These are phyloP conservation scores for Penicillium sp. DNA, from an alignment of 2,329 filamentous ascomycete genomes.

Conservation along the genomic window DNA sequence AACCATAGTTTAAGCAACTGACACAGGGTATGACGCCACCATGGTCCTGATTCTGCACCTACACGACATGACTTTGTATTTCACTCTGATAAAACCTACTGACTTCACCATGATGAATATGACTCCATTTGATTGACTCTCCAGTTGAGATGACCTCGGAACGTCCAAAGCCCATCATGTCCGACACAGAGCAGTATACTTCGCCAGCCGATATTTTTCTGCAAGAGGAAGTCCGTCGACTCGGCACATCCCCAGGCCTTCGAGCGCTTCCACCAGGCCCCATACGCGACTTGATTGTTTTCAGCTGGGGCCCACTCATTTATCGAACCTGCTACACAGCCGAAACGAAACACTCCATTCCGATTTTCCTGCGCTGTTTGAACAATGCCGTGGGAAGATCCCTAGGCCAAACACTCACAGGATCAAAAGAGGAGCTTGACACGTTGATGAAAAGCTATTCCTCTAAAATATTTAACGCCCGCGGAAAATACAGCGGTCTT, in stretches of 20 bases:
- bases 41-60: background rate
- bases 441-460: constrained; percentile 24
- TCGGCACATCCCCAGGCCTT: constrained; percentile 27
- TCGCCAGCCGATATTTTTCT: constrained; percentile 27
- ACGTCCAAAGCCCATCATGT: background rate
- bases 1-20: background rate
- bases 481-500: constrained; percentile 13
- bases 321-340: constrained; percentile 30
- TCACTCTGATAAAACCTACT: constrained; percentile 18
- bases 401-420: constrained; percentile 19
- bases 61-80: background rate
- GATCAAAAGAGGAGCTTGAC: constrained; percentile 20
- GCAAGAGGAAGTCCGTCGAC: constrained; percentile 28
- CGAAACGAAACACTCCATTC: constrained; percentile 49
- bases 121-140: background rate
- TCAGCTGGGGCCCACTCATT: constrained; percentile 32
- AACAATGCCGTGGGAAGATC: constrained; percentile 56
- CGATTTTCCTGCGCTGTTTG: constrained; percentile 53
- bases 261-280: constrained; percentile 26
- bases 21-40: background rate
- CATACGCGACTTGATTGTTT: constrained; percentile 29
- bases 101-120: background rate
- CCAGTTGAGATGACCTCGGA: background rate
- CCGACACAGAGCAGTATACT: constrained; percentile 8
- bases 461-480: constrained; percentile 27